Evolutionary conservation across 1,284 basidiomycete genomes (phyloP), one percentile per base, ranked within the genome.

Genomic region (Acaromyces ingoldii): DNA sequence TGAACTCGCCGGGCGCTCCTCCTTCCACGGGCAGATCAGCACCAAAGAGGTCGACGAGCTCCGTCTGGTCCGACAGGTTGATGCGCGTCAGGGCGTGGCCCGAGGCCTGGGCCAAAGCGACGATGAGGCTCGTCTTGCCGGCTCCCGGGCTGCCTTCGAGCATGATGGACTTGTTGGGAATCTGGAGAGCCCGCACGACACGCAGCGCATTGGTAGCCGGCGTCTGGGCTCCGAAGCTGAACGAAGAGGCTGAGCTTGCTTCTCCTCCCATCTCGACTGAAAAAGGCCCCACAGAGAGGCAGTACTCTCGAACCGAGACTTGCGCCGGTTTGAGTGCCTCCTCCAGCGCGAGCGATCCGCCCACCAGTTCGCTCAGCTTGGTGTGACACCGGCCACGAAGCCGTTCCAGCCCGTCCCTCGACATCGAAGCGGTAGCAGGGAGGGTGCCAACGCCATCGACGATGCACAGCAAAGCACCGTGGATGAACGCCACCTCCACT

Each of bases 41-140:
- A 13, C 95, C 95, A 68, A 98, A 97, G 4, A 99, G 81, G 71
- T 99, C 95, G 49, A 91, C 85, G 15, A 98, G 82, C 76, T 99
- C 95, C 0, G 95, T 98, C 77, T 99, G 95, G 70, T 98, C 95
- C 4, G 96, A 98, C 31, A 99, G 78, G 77, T 99, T 99, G 81
- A 99, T 95, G n/a, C 96, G 86, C 71, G 86, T 89, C 13, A 99
- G 81, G 26, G 81, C 77, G 68, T 91, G 84, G 11, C 90, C 88
- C 19, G 87, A 81, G 6, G 87, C 79, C 55, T 84, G 85, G 17
- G 92, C 91, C 2, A 99, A 80, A 3, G 95, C 92, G 13, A 85
- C 82, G 51, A 99, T 81, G 4, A 99, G 81, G 73, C 89, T 95
- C 0, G 96, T 99, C 79, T 99, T 99, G 4, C 96, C 95, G n/a